These are phyloP conservation scores for Chimonanthus praecox DNA, from an alignment of 164 flowering plant species.

Conservation along the genomic window DNA sequence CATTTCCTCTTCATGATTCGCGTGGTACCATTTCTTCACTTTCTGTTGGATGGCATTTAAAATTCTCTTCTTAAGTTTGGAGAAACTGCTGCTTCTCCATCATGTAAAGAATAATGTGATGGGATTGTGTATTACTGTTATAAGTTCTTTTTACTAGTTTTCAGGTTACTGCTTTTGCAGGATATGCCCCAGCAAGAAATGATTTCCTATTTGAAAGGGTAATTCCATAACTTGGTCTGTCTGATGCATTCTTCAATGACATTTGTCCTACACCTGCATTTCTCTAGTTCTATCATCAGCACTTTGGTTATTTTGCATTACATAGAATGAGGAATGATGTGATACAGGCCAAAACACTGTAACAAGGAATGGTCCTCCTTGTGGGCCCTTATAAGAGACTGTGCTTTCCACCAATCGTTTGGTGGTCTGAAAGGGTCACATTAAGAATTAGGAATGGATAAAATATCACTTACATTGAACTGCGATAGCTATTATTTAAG, in stretches of 20 bases:
- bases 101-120: background rate
- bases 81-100: background rate
- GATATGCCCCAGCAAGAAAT: conserved; percentile 89
- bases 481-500: no score
- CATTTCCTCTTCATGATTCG: background rate
- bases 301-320: background rate
- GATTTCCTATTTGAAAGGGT: conserved; percentile 97
- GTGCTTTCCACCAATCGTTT: no score
- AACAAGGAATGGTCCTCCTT: no score
- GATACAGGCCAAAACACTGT: no score
- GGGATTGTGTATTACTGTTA: background rate
- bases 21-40: background rate
- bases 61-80: background rate
- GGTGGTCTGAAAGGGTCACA: no score
- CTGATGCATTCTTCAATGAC: background rate
- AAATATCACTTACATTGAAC: no score
- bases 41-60: background rate
- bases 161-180: conserved; percentile 37
- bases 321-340: background rate
- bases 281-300: background rate
- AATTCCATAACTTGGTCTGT: conserved; percentile 9
- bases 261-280: background rate
- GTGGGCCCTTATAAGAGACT: no score
- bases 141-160: conserved; percentile 4
- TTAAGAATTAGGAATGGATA: no score